Evolutionary conservation across 2,329 filamentous ascomycete species (phyloP).

Genomic region (Helicocarpus griseus): DNA sequence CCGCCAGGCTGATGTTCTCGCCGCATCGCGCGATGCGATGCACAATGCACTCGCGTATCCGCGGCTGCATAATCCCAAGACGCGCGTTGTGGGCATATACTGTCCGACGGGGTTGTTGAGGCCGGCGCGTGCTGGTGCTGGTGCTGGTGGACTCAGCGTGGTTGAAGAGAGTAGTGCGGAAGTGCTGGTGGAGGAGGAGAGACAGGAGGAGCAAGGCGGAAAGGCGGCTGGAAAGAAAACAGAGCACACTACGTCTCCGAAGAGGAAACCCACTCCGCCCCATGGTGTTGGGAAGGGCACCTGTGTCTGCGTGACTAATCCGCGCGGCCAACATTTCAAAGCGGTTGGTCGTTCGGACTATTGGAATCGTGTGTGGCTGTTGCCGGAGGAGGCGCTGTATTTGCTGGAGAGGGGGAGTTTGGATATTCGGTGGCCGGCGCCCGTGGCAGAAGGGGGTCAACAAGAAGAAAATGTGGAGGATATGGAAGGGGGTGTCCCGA

Average conservation of each 20-base stretch:
- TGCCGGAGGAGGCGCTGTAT: constrained; percentile 88
- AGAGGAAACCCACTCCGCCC: not conserved
- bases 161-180: not conserved
- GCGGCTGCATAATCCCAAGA: constrained; percentile 60
- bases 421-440: constrained; percentile 73
- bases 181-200: not conserved
- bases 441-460: constrained; percentile 17
- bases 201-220: constrained; percentile 3
- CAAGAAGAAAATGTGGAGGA: constrained; percentile 29
- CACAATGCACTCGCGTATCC: constrained; percentile 74
- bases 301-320: constrained; percentile 58
- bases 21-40: constrained; percentile 77
- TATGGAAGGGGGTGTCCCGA: constrained; percentile 59
- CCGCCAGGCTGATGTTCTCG: constrained; percentile 67
- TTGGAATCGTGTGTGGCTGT: constrained; percentile 63
- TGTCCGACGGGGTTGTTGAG: constrained; percentile 50
- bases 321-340: constrained; percentile 62
- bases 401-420: constrained; percentile 78
- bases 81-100: constrained; percentile 61
- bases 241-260: not conserved
- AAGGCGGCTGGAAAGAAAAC: constrained; percentile 10
- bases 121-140: constrained; percentile 16
- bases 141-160: not conserved
- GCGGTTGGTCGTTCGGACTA: constrained; percentile 64
- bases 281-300: constrained; percentile 21